These are phyloP conservation scores for Paraphaeosphaeria minitans DNA, from an alignment of 2,329 filamentous ascomycete species.

Conservation along the genomic window DNA sequence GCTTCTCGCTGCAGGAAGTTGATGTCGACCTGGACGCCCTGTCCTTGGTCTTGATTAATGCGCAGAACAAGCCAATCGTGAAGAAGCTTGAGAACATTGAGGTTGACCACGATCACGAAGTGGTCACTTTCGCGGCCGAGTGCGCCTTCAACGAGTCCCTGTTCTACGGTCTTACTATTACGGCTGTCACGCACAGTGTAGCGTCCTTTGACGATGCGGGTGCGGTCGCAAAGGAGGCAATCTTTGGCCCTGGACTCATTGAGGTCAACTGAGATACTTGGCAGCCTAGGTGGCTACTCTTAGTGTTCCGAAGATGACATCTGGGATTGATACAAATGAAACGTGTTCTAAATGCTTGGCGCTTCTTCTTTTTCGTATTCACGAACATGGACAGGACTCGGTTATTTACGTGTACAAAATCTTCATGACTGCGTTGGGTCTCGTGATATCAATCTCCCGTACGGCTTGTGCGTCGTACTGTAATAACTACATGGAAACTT, in stretches of 20 bases:
- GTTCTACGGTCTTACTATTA: constrained; percentile 59
- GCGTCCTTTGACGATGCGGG: constrained; percentile 45
- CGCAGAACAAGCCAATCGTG: constrained; percentile 49
- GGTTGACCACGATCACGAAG: constrained; percentile 44
- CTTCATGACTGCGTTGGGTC: too few species aligned
- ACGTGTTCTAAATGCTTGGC: too few species aligned
- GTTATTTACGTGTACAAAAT: too few species aligned
- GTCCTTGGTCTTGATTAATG: constrained; percentile 47
- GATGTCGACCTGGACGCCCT: constrained; percentile 20
- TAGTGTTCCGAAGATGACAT: too few species aligned
- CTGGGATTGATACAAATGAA: too few species aligned
- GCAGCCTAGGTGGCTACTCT: too few species aligned
- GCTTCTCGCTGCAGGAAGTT: constrained; percentile 38
- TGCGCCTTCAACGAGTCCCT: constrained; percentile 59
- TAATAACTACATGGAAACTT: too few species aligned
- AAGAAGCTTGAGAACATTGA: constrained; percentile 51
- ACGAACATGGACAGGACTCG: too few species aligned
- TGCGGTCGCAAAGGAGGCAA: constrained; percentile 30
- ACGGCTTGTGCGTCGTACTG: too few species aligned
- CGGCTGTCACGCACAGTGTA: constrained; percentile 52
- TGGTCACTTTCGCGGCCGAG: constrained; percentile 55
- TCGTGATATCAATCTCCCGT: too few species aligned
- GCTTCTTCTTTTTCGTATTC: too few species aligned
- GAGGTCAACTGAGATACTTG: constrained; percentile 39
- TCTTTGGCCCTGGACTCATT: constrained; percentile 41